These are phyloP conservation scores for Colletotrichum salicis DNA, from an alignment of 2,329 filamentous ascomycete species.

Conservation along the genomic window DNA sequence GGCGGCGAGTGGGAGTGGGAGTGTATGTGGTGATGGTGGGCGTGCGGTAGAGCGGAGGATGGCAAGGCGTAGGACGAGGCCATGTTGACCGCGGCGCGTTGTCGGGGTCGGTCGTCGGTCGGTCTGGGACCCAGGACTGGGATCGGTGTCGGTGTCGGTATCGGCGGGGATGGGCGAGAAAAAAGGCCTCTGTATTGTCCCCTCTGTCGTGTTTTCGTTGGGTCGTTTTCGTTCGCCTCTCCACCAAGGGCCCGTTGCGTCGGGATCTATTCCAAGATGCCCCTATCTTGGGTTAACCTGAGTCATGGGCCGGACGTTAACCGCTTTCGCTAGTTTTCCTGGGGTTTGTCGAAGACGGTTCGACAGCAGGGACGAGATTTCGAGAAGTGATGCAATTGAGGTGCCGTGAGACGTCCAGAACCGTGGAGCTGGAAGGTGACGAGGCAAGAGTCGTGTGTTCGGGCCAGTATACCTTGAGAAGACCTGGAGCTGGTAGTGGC, in stretches of 20 bases:
- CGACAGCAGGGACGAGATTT: not conserved
- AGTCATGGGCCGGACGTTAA: slow-evolving; percentile 18
- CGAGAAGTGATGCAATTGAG: slow-evolving; percentile 8
- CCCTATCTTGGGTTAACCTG: slow-evolving; percentile 10
- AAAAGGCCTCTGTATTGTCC: slow-evolving; percentile 6
- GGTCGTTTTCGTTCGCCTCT: slow-evolving; percentile 23
- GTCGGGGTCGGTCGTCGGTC: slow-evolving; percentile 27
- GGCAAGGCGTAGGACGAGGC: slow-evolving; percentile 65
- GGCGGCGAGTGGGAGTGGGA: slow-evolving; percentile 51
- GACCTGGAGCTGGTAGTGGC: not conserved
- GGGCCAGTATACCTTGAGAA: slow-evolving; percentile 2
- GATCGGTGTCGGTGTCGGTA: slow-evolving; percentile 17
- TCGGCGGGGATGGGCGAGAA: slow-evolving; percentile 23
- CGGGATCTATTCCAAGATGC: slow-evolving; percentile 10
- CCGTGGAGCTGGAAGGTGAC: slow-evolving; percentile 14
- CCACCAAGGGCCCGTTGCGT: slow-evolving; percentile 29
- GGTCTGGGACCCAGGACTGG: slow-evolving; percentile 19
- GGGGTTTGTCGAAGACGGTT: not conserved
- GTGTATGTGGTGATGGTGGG: slow-evolving; percentile 56
- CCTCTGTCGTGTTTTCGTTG: slow-evolving; percentile 21
- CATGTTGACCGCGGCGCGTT: slow-evolving; percentile 46
- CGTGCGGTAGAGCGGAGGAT: slow-evolving; percentile 60
- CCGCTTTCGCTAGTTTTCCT: not conserved
- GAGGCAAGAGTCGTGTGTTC: slow-evolving; percentile 7
- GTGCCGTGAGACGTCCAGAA: slow-evolving; percentile 17